Evolutionary conservation across 2,329 filamentous ascomycete species (phyloP), one percentile per base, ranked within the genome.

Genomic region (Arachnomyces sp.): DNA sequence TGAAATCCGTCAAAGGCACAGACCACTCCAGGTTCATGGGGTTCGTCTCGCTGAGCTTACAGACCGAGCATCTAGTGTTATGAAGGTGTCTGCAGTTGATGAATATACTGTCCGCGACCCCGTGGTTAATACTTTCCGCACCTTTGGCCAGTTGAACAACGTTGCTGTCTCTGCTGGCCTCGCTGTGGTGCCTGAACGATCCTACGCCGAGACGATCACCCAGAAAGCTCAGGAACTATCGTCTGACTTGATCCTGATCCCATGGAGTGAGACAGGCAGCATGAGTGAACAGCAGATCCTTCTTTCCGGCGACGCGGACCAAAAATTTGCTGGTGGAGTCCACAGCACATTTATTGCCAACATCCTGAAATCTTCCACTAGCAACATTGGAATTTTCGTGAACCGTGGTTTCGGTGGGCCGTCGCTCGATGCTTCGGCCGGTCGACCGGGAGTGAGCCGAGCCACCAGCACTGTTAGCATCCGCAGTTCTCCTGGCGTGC

Each of bases 21-120:
- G 46, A 7, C 73, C 77, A 1, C 71, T 90, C 1, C 75, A 84
- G 54, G 82, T 88, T 0, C 86, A 94, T 52, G 90, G 88, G 25
- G 66, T 94, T n/a, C 82, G 89, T 11, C 74, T 96, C 12, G 66
- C 93, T 36, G 85, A 93, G 56, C 75, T 96, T 9, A 93, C 86
- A 0, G 89, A 95, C 52, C 87, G 90, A 73, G 84, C 86, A 31
- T 95, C 90, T 1, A 89, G 88, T 13, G 90, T 95, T 52, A 96
- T 96, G 90, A 82, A 86, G 52, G 86, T 94, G 8, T 82, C 87
- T 0, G 87, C 93, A 55, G 73, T 82, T 2, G 82, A 88, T 30
- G 85, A 92, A 36, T 76, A 79, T 45, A 76, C 76, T 17, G 71
- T 75, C 5, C 74, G 76, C 52, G 90, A 96, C 53, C 87, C 90